Evolutionary conservation across 2,329 filamentous ascomycete genomes (phyloP).

Genomic region (Pseudogymnoascus sp.): DNA sequence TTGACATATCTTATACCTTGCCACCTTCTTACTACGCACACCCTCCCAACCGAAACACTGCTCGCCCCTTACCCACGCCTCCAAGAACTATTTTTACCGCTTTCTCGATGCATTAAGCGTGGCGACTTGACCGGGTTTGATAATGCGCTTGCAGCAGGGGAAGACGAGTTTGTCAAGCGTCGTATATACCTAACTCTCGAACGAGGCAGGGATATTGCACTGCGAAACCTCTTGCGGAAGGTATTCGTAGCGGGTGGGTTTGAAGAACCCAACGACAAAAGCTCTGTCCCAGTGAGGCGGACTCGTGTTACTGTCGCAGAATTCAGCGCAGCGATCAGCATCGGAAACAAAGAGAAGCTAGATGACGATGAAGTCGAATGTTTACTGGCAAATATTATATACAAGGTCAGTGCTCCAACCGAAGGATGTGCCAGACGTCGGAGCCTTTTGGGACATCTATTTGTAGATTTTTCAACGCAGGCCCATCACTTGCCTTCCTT

Average conservation of each 20-base stretch:
- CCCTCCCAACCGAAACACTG: conserved; percentile 65
- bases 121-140: conserved; percentile 84
- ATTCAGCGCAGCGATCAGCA: conserved; percentile 75
- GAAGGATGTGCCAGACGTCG: not conserved
- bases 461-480: not conserved
- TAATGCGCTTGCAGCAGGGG: conserved; percentile 67
- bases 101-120: conserved; percentile 70
- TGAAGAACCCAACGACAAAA: conserved; percentile 66
- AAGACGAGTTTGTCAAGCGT: conserved; percentile 87
- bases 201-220: conserved; percentile 79
- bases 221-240: conserved; percentile 86
- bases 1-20: conserved; percentile 93
- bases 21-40: conserved; percentile 80
- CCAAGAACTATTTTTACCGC: conserved; percentile 68
- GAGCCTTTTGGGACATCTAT: not conserved
- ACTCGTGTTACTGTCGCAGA: conserved; percentile 78
- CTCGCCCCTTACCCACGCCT: conserved; percentile 70
- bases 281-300: conserved; percentile 53
- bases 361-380: conserved; percentile 95
- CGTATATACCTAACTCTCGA: conserved; percentile 94
- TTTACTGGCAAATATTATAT: conserved; percentile 90
- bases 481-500: not conserved
- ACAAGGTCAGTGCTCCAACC: conserved; percentile 62
- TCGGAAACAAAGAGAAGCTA: conserved; percentile 59
- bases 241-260: conserved; percentile 82